Conservation (phyloP, 129 eudicot species). For the Artemisia annua region DNA sequence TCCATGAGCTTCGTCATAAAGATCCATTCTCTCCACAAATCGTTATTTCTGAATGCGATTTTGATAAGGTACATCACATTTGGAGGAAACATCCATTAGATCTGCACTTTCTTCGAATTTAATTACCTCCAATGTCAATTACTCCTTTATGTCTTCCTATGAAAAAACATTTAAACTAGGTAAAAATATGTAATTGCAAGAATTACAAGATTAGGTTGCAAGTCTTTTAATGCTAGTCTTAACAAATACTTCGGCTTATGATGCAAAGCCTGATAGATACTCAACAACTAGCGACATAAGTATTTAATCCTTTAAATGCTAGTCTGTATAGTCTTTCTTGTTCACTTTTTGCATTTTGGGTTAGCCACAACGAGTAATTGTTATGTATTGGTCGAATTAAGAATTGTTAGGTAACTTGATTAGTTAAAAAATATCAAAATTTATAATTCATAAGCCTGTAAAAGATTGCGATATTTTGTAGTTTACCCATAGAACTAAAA, state of each 20-base stretch:
- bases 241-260: too few relatives aligned
- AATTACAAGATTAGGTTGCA: not conserved
- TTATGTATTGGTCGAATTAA: too few relatives aligned
- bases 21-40: slow-evolving; percentile 82
- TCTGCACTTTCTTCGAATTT: slow-evolving; percentile 96
- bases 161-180: slow-evolving; percentile 5
- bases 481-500: not conserved
- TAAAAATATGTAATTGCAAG: slow-evolving; percentile 9
- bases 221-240: too few relatives aligned
- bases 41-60: slow-evolving; percentile 91
- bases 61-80: slow-evolving; percentile 93
- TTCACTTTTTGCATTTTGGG: not conserved
- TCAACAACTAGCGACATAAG: too few relatives aligned
- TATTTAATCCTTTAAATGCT: too few relatives aligned
- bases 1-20: slow-evolving; percentile 88
- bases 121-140: slow-evolving; percentile 68
- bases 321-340: not conserved
- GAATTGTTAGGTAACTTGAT: too few relatives aligned
- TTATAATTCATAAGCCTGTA: too few relatives aligned
- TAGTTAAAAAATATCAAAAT: too few relatives aligned
- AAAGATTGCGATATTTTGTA: too few relatives aligned
- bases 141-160: slow-evolving; percentile 93
- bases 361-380: too few relatives aligned
- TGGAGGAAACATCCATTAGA: slow-evolving; percentile 89
- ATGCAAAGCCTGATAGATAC: not conserved